Evolutionary conservation across 2,329 filamentous ascomycete genomes (phyloP).

Genomic region (Exophiala aquamarina): DNA sequence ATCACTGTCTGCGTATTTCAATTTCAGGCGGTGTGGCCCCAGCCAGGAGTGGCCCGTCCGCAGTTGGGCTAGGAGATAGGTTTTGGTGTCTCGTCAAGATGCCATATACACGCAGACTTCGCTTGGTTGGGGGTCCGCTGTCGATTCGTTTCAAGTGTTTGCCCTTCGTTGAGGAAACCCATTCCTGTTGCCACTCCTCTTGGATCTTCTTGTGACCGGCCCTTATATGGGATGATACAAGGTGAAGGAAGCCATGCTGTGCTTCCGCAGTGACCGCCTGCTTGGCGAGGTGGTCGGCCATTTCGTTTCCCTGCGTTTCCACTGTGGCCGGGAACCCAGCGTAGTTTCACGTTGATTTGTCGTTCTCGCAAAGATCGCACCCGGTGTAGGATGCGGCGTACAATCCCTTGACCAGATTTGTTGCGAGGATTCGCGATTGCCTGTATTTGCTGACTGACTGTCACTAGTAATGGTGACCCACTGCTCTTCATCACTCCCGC

Average conservation of each 20-base stretch:
- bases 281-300: slow-evolving; percentile 15
- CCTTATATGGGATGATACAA: slow-evolving; percentile 7
- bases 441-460: slow-evolving; percentile 14
- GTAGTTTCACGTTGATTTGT: slow-evolving; percentile 5
- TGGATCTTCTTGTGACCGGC: slow-evolving; percentile 5
- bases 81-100: slow-evolving; percentile 20
- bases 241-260: slow-evolving; percentile 6
- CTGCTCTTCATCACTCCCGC: too few species aligned
- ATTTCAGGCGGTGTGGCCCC: slow-evolving; percentile 16
- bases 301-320: slow-evolving; percentile 12
- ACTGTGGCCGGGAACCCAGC: slow-evolving; percentile 11
- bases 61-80: slow-evolving; percentile 26
- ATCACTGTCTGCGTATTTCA: slow-evolving; percentile 11
- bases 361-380: slow-evolving; percentile 1
- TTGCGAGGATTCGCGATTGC: slow-evolving; percentile 11
- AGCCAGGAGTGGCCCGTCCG: slow-evolving; percentile 28
- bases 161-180: slow-evolving; percentile 5
- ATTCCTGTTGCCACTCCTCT: slow-evolving; percentile 13
- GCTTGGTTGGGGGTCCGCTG: slow-evolving; percentile 9
- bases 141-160: slow-evolving; percentile 12
- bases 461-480: slow-evolving; percentile 9
- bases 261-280: slow-evolving; percentile 9
- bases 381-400: slow-evolving; percentile 7
- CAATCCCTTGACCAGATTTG: slow-evolving; percentile 10
- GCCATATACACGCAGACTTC: slow-evolving; percentile 16